Evolutionary conservation across 2,329 filamentous ascomycete species (phyloP).

Genomic region (Stachybotrys chlorohalonatus): DNA sequence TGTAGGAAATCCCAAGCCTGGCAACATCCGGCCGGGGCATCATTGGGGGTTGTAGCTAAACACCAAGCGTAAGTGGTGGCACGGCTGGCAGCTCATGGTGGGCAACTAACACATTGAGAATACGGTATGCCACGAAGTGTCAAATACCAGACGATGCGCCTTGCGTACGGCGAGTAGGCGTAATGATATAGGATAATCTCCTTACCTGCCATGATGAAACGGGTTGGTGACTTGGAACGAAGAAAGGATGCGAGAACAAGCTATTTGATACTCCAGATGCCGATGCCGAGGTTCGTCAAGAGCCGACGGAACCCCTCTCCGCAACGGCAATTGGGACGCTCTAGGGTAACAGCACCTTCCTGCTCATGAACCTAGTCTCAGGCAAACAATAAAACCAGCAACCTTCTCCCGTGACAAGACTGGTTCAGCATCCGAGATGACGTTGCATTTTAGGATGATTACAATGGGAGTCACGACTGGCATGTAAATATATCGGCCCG

Average conservation of each 20-base stretch:
- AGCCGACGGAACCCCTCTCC: no score
- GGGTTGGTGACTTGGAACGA: background rate
- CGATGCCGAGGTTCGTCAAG: no score
- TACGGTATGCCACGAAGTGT: constrained; percentile 56
- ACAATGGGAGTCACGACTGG: no score
- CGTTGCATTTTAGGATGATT: no score
- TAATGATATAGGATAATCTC: constrained; percentile 58
- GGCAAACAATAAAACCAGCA: no score
- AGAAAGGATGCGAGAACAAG: background rate
- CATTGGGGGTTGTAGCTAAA: constrained; percentile 53
- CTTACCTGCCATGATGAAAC: constrained; percentile 9
- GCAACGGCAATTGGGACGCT: no score
- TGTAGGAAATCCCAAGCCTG: constrained; percentile 53
- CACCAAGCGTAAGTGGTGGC: background rate
- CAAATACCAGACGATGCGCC: constrained; percentile 58
- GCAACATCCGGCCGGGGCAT: constrained; percentile 58
- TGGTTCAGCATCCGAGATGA: no score
- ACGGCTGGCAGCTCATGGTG: background rate
- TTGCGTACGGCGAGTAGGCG: constrained; percentile 53
- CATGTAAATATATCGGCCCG: no score
- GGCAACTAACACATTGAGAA: constrained; percentile 53
- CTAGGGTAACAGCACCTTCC: no score
- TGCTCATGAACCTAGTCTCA: no score
- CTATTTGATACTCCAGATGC: no score
- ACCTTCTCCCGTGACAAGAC: no score